Conservation (phyloP, 2,329 filamentous ascomycete genomes). For the Westerdykella ornata region DNA sequence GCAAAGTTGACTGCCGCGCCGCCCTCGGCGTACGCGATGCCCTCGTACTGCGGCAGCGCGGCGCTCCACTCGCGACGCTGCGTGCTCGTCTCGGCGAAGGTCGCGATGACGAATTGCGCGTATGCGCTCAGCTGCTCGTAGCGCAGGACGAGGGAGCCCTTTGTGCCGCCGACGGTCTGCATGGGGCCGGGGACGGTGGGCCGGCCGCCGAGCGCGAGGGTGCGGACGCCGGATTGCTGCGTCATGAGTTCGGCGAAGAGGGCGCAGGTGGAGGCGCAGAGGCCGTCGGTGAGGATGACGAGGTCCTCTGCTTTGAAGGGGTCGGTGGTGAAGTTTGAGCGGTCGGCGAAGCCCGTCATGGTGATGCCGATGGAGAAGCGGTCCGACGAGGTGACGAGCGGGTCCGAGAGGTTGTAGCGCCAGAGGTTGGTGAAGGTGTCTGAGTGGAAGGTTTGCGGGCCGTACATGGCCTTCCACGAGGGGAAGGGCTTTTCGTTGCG, state of each 20-base stretch:
- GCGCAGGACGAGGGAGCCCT: constrained; percentile 36
- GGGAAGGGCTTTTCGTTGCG: constrained; percentile 22
- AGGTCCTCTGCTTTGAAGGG: constrained; percentile 37
- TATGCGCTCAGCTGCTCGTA: constrained; percentile 19
- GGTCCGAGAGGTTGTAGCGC: constrained; percentile 37
- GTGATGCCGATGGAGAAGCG: constrained; percentile 21
- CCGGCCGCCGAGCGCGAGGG: constrained; percentile 40
- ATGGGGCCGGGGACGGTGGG: constrained; percentile 35
- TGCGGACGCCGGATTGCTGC: constrained; percentile 39
- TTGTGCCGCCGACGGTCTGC: constrained; percentile 42
- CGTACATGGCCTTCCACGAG: constrained; percentile 36
- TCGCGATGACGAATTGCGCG: constrained; percentile 12
- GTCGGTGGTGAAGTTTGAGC: constrained; percentile 23
- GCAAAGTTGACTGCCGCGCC: constrained; percentile 33
- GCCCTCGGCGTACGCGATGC: constrained; percentile 13
- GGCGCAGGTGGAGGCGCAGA: constrained; percentile 43
- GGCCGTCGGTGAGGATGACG: constrained; percentile 40
- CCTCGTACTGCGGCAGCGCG: constrained; percentile 21
- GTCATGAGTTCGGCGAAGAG: constrained; percentile 45
- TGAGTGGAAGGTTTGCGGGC: constrained; percentile 25
- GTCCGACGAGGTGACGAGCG: constrained; percentile 27
- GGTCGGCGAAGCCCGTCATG: constrained; percentile 24
- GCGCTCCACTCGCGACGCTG: constrained; percentile 17
- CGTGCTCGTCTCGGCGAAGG: constrained; percentile 12
- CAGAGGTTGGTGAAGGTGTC: constrained; percentile 37